Conservation (phyloP, 352 stramenopile genomes). For the Phytophthora cryptogea region DNA sequence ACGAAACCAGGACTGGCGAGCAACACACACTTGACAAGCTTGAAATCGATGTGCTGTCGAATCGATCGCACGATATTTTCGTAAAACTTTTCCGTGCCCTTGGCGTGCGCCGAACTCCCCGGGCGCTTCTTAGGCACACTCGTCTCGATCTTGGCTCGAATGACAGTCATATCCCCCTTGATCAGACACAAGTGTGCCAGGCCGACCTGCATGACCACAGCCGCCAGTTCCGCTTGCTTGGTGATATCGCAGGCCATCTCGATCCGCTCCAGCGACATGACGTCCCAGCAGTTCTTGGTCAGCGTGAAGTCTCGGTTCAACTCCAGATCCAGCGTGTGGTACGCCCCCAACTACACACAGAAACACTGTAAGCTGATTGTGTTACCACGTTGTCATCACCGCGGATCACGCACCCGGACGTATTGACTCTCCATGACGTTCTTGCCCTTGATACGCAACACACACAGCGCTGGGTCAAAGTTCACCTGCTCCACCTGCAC, state of each 20-base stretch:
- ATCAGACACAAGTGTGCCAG: slow-evolving; percentile 98
- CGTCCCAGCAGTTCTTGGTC: slow-evolving; percentile 97
- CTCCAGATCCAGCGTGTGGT: slow-evolving; percentile 98
- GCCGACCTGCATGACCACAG: slow-evolving; percentile 96
- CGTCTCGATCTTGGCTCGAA: slow-evolving; percentile 94
- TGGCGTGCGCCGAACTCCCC: slow-evolving; percentile 93
- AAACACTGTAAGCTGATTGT: neutral
- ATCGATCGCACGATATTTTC: slow-evolving; percentile 96
- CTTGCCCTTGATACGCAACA: slow-evolving; percentile 94
- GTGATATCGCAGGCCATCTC: slow-evolving; percentile 95
- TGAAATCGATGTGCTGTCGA: slow-evolving; percentile 96
- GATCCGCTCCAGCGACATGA: slow-evolving; percentile 96
- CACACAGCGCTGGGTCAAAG: slow-evolving; percentile 94
- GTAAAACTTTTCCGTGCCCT: slow-evolving; percentile 96
- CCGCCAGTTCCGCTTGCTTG: slow-evolving; percentile 94
- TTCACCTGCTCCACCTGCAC: slow-evolving; percentile 94
- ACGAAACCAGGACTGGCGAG: slow-evolving; percentile 96
- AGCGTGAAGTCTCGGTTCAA: slow-evolving; percentile 97
- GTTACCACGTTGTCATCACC: neutral
- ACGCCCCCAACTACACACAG: slow-evolving; percentile 89
- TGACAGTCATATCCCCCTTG: slow-evolving; percentile 96
- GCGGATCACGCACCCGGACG: slow-evolving; percentile 82
- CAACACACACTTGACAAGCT: slow-evolving; percentile 96
- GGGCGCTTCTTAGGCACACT: slow-evolving; percentile 98
- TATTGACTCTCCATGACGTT: slow-evolving; percentile 95